phyloP scores from a whole-genome alignment of 2,329 filamentous ascomycete genomes.

The Pezizomycotina sp. region DNA sequence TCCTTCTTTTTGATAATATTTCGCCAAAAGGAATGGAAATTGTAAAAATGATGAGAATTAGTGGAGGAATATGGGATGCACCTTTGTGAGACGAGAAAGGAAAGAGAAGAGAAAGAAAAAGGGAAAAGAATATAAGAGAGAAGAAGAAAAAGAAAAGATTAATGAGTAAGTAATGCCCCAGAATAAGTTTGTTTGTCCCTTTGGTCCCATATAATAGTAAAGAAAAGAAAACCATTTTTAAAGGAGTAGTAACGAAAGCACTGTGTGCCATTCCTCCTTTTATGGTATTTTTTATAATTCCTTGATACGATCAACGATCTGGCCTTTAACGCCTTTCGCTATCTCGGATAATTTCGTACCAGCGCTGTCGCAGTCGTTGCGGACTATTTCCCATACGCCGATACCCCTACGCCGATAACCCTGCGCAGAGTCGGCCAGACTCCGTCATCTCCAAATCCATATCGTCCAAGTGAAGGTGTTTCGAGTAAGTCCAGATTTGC shows the following conservation, averaged over 20 bases:
- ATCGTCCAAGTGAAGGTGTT: slow-evolving; percentile 38
- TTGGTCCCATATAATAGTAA: neutral
- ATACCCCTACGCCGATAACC: slow-evolving; percentile 35
- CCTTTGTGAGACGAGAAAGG: too few relatives aligned
- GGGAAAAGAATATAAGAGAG: too few relatives aligned
- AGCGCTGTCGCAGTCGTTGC: slow-evolving; percentile 4
- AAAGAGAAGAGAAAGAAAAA: too few relatives aligned
- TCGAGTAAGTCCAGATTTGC: slow-evolving; percentile 32
- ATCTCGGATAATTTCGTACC: neutral
- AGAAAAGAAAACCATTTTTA: neutral
- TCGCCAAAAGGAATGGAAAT: neutral
- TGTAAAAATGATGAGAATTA: too few relatives aligned
- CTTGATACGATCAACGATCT: neutral
- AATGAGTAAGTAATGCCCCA: too few relatives aligned
- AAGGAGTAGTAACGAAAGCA: too few relatives aligned
- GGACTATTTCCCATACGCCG: slow-evolving; percentile 31
- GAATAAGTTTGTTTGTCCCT: too few relatives aligned
- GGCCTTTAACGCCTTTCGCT: neutral
- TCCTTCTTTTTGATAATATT: neutral
- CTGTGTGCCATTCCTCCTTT: neutral
- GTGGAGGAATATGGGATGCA: too few relatives aligned
- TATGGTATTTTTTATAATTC: neutral
- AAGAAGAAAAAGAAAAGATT: too few relatives aligned
- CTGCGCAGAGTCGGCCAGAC: slow-evolving; percentile 32
- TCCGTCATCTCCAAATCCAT: slow-evolving; percentile 37